Percentiles rank a stretch among this genome's conserved stretches.
These are phyloP conservation scores for Candida labiduridarum DNA, from an alignment of 1,139 yeast genomes.

Conservation along the genomic window DNA sequence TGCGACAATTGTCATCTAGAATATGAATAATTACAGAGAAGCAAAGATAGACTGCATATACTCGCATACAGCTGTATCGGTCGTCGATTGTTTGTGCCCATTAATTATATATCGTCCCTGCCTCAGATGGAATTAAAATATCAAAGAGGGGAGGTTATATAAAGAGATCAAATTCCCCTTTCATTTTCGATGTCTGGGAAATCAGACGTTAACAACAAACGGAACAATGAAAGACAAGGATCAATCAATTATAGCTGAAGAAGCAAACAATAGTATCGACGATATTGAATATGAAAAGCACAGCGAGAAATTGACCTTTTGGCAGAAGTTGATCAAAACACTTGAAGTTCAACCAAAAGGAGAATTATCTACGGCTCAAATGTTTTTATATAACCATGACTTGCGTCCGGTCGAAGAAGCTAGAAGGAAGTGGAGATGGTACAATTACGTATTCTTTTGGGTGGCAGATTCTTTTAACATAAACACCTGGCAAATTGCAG, in stretches of 20 bases:
- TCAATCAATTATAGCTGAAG: background rate
- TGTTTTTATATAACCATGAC: conserved; percentile 71
- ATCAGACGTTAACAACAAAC: background rate
- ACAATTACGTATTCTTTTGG: conserved; percentile 79
- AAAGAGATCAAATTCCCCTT: background rate
- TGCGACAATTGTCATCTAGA: background rate
- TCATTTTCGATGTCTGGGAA: background rate
- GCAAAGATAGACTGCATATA: background rate
- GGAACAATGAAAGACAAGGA: background rate
- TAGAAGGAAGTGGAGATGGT: conserved; percentile 81
- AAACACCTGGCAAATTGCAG: conserved; percentile 89
- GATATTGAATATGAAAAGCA: background rate
- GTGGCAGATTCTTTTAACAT: conserved; percentile 85
- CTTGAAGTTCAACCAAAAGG: conserved; percentile 26
- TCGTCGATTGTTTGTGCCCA: no score
- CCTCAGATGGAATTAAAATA: no score
- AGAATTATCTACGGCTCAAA: conserved; percentile 45
- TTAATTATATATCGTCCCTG: no score
- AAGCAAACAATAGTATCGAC: background rate
- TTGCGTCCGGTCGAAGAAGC: conserved; percentile 72
- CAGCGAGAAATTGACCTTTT: conserved; percentile 6
- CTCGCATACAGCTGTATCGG: background rate
- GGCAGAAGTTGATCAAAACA: conserved; percentile 11
- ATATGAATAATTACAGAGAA: background rate
- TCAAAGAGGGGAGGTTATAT: background rate